Conservation (phyloP, 208 protist genomes). For the Trypanosoma congolense region DNA sequence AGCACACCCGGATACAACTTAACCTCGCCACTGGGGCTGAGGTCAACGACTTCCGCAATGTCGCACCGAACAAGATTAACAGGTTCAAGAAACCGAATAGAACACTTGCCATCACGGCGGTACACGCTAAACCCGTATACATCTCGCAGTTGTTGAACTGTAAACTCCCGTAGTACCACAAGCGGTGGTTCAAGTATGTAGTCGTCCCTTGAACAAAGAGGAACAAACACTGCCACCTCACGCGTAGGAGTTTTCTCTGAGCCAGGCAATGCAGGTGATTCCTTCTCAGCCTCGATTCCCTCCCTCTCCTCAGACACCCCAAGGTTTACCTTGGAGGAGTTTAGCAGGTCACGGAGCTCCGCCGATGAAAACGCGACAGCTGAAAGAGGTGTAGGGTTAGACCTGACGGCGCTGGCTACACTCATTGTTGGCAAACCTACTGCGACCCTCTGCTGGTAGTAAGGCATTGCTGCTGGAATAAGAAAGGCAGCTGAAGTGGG, state of each 20-base stretch:
- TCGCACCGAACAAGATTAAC: constrained; percentile 80
- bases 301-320: constrained; percentile 6
- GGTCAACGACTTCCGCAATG: constrained; percentile 43
- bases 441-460: constrained; percentile 17
- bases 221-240: constrained; percentile 25
- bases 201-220: constrained; percentile 53
- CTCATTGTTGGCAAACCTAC: constrained; percentile 2
- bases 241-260: background rate
- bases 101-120: constrained; percentile 56
- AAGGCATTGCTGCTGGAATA: constrained; percentile 14
- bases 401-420: constrained; percentile 16
- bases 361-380: constrained; percentile 44
- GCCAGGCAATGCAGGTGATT: background rate
- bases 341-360: constrained; percentile 52
- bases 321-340: constrained; percentile 31
- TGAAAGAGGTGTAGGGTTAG: constrained; percentile 40
- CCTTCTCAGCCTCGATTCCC: background rate
- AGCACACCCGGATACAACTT: constrained; percentile 46
- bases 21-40: constrained; percentile 59
- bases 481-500: constrained; percentile 10
- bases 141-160: constrained; percentile 41
- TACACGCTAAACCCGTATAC: constrained; percentile 52
- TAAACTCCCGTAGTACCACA: constrained; percentile 33
- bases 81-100: constrained; percentile 65
- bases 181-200: constrained; percentile 62